Evolutionary conservation across 1,284 basidiomycete genomes (phyloP).

Genomic region (Tetrapyrgos nigripes): DNA sequence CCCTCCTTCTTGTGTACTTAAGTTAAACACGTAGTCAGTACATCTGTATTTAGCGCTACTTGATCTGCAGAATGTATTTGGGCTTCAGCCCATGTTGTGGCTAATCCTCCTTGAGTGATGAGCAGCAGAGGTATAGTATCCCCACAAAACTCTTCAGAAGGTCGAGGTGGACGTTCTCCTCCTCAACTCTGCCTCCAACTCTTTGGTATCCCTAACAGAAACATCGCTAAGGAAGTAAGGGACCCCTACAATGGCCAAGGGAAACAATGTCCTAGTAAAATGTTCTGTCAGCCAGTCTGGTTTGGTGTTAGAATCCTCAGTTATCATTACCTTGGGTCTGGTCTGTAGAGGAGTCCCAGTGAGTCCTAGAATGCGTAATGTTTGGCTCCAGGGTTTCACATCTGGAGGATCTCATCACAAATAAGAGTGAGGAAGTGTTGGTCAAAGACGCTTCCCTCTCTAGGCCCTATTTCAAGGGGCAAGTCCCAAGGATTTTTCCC

Average conservation of each 20-base stretch:
- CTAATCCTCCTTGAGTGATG: too few species aligned
- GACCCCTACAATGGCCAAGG: constrained; percentile 34
- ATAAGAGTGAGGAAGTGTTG: constrained; percentile 26
- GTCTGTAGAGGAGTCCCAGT: constrained; percentile 43
- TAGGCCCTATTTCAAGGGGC: not conserved
- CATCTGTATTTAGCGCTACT: too few species aligned
- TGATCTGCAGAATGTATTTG: too few species aligned
- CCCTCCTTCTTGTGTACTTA: too few species aligned
- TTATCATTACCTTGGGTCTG: constrained; percentile 28
- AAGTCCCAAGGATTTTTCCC: constrained; percentile 23
- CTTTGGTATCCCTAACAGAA: constrained; percentile 26
- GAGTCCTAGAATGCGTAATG: constrained; percentile 29
- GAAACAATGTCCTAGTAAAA: constrained; percentile 31
- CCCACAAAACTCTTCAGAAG: too few species aligned
- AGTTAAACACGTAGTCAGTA: too few species aligned
- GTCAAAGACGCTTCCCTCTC: constrained; percentile 26
- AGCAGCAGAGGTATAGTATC: too few species aligned
- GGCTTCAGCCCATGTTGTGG: too few species aligned
- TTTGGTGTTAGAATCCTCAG: not conserved
- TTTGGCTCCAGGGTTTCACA: constrained; percentile 29
- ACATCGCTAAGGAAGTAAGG: constrained; percentile 30
- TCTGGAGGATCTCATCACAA: constrained; percentile 37
- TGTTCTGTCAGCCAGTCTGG: not conserved
- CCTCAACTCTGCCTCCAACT: constrained; percentile 17
- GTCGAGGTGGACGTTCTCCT: too few species aligned